A percentile compares a stretch with the other conserved stretches of the same genome.
phyloP scores from a whole-genome alignment of 352 stramenopile species.

The Globisporangium sylvaticum region DNA sequence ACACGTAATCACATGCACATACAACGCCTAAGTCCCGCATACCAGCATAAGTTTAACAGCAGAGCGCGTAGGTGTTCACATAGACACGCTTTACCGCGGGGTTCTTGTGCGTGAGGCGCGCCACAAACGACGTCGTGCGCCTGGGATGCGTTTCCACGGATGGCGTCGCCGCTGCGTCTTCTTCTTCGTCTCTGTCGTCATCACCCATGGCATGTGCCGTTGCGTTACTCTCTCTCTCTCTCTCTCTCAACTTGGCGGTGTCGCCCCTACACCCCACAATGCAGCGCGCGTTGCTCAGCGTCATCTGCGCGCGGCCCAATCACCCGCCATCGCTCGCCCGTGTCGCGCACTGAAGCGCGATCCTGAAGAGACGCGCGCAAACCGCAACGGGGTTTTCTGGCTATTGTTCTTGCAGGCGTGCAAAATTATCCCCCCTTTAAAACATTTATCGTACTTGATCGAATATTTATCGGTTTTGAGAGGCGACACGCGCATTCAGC shows the following conservation, averaged over 20 bases:
- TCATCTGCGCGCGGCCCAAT: slow-evolving; percentile 6
- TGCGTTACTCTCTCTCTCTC: neutral
- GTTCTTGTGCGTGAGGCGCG: slow-evolving; percentile 41
- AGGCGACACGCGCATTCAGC: slow-evolving; percentile 6
- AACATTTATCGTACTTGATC: neutral
- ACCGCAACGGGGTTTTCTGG: neutral
- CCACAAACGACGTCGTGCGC: slow-evolving; percentile 58
- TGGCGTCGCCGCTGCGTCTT: slow-evolving; percentile 8
- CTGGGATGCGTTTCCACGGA: slow-evolving; percentile 47
- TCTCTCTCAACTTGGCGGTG: neutral
- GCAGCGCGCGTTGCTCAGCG: neutral
- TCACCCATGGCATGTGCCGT: neutral
- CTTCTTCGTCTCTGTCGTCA: slow-evolving; percentile 14
- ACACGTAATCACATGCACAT: neutral
- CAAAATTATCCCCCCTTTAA: neutral
- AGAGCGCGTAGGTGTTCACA: neutral
- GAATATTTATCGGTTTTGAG: neutral
- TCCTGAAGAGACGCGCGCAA: neutral
- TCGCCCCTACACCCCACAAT: neutral
- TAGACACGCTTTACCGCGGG: slow-evolving; percentile 13
- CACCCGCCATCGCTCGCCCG: neutral
- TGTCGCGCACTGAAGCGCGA: neutral
- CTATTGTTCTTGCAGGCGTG: neutral
- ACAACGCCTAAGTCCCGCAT: neutral
- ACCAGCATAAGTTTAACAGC: neutral